These are phyloP conservation scores for Komagataella kurtzmanii DNA, from an alignment of 805 yeast genomes.

Conservation along the genomic window DNA sequence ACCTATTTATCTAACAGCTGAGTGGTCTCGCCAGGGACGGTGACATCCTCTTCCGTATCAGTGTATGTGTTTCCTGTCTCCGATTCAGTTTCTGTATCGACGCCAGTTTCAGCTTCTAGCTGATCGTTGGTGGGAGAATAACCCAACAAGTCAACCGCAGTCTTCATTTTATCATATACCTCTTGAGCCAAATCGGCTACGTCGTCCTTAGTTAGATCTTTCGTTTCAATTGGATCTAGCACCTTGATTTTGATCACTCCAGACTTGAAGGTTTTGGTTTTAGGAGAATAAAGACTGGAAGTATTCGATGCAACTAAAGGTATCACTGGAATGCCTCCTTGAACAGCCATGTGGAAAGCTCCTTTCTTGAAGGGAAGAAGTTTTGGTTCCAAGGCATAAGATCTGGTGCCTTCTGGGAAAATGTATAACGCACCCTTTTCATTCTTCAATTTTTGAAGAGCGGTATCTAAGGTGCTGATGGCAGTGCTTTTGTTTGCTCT, in stretches of 20 bases:
- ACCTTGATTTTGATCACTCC: slow-evolving; percentile 76
- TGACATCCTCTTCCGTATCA: slow-evolving; percentile 21
- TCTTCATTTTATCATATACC: slow-evolving; percentile 47
- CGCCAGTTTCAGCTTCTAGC: background rate
- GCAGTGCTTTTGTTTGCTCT: slow-evolving; percentile 69
- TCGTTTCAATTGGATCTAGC: slow-evolving; percentile 68
- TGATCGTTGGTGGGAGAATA: slow-evolving; percentile 14
- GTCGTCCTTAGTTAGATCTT: slow-evolving; percentile 56
- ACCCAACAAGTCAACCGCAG: slow-evolving; percentile 26
- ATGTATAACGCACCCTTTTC: slow-evolving; percentile 69
- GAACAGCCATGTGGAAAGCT: slow-evolving; percentile 94
- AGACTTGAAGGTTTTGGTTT: slow-evolving; percentile 47
- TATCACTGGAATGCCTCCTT: slow-evolving; percentile 78
- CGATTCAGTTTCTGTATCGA: slow-evolving; percentile 11
- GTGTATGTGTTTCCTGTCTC: slow-evolving; percentile 54
- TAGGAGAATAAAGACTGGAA: slow-evolving; percentile 52
- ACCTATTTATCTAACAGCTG: background rate
- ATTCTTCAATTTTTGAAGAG: slow-evolving; percentile 46
- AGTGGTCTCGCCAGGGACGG: background rate
- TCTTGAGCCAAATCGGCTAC: slow-evolving; percentile 44
- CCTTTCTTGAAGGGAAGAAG: slow-evolving; percentile 91
- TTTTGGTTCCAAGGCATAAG: slow-evolving; percentile 53
- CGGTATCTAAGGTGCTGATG: slow-evolving; percentile 56
- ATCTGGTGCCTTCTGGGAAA: slow-evolving; percentile 97
- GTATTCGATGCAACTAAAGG: slow-evolving; percentile 87